A percentile compares a stretch with the other conserved stretches of the same genome.
phyloP scores from a whole-genome alignment of 768 basidiomycete genomes.

The Lactarius pseudohatsudake region DNA sequence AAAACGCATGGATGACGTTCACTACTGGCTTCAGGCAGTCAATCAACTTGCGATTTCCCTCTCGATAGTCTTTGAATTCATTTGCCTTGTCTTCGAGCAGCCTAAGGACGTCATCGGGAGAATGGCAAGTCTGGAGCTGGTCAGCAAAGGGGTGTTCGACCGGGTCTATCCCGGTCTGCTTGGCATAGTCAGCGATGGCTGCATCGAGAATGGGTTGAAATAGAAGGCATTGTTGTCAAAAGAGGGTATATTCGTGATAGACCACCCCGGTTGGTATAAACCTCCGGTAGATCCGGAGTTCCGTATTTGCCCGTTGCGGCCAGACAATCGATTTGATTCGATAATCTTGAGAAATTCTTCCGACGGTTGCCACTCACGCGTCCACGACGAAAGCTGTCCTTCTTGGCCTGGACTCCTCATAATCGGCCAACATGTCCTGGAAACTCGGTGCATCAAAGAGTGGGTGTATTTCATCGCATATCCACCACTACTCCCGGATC shows the following conservation, averaged over 20 bases:
- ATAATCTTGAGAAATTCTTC: background rate
- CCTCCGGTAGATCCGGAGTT: background rate
- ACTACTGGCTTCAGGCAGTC: background rate
- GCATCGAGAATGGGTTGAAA: too few relatives aligned
- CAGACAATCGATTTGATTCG: background rate
- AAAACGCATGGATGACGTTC: background rate
- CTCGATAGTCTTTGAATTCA: background rate
- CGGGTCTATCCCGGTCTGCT: background rate
- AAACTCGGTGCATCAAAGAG: slow-evolving; percentile 45
- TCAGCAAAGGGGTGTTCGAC: background rate
- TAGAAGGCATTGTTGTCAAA: too few relatives aligned
- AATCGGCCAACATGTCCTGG: slow-evolving; percentile 51
- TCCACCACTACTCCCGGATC: slow-evolving; percentile 7
- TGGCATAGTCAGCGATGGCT: background rate
- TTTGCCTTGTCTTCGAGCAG: background rate
- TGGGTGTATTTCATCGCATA: slow-evolving; percentile 32
- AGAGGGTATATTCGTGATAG: too few relatives aligned
- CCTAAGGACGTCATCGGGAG: background rate
- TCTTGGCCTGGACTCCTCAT: background rate
- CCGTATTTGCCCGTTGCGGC: slow-evolving; percentile 6
- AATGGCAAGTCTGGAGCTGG: background rate
- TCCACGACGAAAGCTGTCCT: slow-evolving; percentile 6
- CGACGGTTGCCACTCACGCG: background rate
- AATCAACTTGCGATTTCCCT: background rate
- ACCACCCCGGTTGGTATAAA: too few relatives aligned